A percentile compares a stretch with the other conserved stretches of the same genome.
These are phyloP conservation scores for Chalara sp. DNA, from an alignment of 2,329 filamentous ascomycete species.

Conservation along the genomic window DNA sequence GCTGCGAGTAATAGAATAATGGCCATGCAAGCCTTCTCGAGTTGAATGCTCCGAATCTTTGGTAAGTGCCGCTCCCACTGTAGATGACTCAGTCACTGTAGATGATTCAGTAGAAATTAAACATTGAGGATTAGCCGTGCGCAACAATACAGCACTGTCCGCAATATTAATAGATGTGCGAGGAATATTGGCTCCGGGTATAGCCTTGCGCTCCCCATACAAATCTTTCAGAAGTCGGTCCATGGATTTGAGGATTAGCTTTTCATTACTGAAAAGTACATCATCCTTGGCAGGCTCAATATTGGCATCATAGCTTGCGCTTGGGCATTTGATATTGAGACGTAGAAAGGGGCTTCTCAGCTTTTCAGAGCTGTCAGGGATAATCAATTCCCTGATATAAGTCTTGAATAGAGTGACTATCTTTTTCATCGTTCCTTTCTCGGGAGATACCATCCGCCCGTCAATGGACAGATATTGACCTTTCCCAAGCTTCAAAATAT, in stretches of 20 bases:
- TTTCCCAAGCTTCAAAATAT: conserved; percentile 37
- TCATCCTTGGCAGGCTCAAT: conserved; percentile 67
- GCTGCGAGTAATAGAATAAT: no score
- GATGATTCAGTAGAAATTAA: no score
- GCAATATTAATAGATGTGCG: no score
- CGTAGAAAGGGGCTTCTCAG: conserved; percentile 53
- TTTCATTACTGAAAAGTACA: conserved; percentile 57
- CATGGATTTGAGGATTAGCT: conserved; percentile 30
- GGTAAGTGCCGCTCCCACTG: no score
- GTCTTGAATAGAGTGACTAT: conserved; percentile 47
- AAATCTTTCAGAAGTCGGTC: conserved; percentile 22
- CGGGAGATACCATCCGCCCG: conserved; percentile 52
- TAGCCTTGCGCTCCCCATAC: conserved; percentile 17
- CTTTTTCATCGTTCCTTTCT: conserved; percentile 52
- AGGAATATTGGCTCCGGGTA: neutral
- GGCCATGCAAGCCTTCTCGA: no score
- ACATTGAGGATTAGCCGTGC: no score
- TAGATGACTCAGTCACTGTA: no score
- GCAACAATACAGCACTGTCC: no score
- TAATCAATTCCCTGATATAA: conserved; percentile 32
- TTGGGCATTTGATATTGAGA: conserved; percentile 55
- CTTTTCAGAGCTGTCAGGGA: conserved; percentile 15
- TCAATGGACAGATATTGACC: conserved; percentile 63
- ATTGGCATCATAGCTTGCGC: conserved; percentile 63
- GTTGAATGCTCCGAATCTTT: no score